phyloP scores from a whole-genome alignment of 2,329 filamentous ascomycete genomes.

The Corniculantispora saksenae region DNA sequence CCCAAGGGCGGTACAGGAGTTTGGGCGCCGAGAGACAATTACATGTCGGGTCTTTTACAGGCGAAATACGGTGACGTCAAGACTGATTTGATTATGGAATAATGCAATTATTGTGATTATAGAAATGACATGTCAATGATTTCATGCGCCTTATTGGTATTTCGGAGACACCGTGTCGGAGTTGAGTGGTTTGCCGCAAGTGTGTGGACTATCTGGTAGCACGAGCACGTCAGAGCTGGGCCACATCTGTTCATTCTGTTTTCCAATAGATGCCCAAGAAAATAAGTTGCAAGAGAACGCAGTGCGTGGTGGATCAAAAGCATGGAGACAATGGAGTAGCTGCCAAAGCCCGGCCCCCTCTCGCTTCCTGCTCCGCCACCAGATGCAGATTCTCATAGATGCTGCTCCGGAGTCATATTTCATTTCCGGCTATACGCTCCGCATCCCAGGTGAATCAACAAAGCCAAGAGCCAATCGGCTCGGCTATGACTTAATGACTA shows the following conservation, averaged over 20 bases:
- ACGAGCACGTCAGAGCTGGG: no score
- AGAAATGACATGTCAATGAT: no score
- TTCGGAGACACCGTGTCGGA: no score
- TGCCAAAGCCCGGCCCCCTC: not conserved
- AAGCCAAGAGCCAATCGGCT: not conserved
- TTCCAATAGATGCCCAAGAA: no score
- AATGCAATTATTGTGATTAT: no score
- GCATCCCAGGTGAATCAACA: not conserved
- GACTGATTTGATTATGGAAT: not conserved
- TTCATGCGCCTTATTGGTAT: no score
- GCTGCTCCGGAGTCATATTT: no score
- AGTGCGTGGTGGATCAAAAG: not conserved
- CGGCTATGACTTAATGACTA: not conserved
- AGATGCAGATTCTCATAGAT: not conserved
- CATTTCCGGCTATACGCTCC: not conserved
- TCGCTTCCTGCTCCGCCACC: not conserved
- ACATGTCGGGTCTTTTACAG: conserved; percentile 27
- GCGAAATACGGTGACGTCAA: conserved; percentile 10
- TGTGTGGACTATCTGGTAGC: no score
- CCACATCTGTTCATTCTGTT: no score
- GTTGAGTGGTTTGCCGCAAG: no score
- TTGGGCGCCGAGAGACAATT: conserved; percentile 35
- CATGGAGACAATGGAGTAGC: not conserved
- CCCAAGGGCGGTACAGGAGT: conserved; percentile 47
- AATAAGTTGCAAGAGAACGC: no score